Base-by-base conservation (phyloP, 1,139 yeast species). In the Protomyces macrosporus region DNA sequence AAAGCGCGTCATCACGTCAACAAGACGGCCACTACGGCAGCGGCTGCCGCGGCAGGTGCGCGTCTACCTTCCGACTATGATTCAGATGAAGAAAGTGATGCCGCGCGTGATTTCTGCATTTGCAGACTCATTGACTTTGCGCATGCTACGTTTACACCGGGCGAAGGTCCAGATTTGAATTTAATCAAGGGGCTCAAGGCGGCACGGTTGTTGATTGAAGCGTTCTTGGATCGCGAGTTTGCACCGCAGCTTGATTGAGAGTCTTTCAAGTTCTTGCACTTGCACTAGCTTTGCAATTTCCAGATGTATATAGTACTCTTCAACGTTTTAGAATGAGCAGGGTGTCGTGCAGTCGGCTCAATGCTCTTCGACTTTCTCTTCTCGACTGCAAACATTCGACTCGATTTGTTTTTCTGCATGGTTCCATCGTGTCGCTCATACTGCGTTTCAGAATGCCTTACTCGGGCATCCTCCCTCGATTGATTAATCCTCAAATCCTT, bases 51-150 rank as follows among this genome's bases (percentile, higher is more conserved):
- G 23, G 23, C 23, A 23, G 30, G 48, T 10, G 45, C 32, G 4
- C 37, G 34, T 16, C 10, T 32, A 3, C 39, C 39, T 5, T 57
- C 61, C 23, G 62, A 58, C 14, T 45, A 14, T 14, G 45, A 45
- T 12, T 57, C 61, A 14, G 51, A 53, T n/a, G 42, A 50, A 30
- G 62, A 58, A 16, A 42, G 53, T 12, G 56, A 58, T 12, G 51
- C 53, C 23, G 62, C 62, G 1, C 55, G 56, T 6, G 62, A 58
- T 10, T 58, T 58, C 36, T 58, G 62, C 35, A 14, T 55, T 67
- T 4, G 73, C 70, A 1, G 73, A 70, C 0, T 91, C 64, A 90
- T 93, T 14, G 98, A 93, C 73, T 90, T 93, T 78, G 98, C 97
- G 0, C 98, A 91, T 73, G 83, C 97, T 0, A 81, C 78, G 68